Percentiles rank a stretch among this genome's conserved stretches.
phyloP scores from a whole-genome alignment of 345 rosid species.

The Gossypium arboreum region DNA sequence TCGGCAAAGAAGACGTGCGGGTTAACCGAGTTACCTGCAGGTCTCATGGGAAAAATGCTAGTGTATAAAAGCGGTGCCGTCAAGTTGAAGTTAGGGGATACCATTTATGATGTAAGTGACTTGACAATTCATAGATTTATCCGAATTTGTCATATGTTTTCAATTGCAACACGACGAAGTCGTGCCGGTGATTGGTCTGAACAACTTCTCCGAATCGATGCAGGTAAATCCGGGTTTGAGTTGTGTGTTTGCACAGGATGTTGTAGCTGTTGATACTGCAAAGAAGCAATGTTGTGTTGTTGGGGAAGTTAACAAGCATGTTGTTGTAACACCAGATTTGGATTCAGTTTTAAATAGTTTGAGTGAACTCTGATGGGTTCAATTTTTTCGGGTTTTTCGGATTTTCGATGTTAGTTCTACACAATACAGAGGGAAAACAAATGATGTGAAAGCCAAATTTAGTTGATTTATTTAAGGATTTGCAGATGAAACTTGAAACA shows the following conservation, averaged over 20 bases:
- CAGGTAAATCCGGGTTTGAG: conserved; percentile 73
- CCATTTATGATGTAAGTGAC: conserved; percentile 66
- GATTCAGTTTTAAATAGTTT: conserved; percentile 49
- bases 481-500: neutral
- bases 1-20: conserved; percentile 20
- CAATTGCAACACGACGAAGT: neutral
- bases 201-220: neutral
- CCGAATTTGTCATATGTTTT: neutral
- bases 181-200: neutral
- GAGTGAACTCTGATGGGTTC: conserved; percentile 26
- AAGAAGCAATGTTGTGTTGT: conserved; percentile 51
- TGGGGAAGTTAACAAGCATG: conserved; percentile 66
- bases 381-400: neutral
- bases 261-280: conserved; percentile 43
- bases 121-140: neutral
- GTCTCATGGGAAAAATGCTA: conserved; percentile 82
- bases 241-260: conserved; percentile 64
- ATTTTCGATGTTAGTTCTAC: neutral
- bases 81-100: conserved; percentile 80
- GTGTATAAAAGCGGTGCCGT: conserved; percentile 80
- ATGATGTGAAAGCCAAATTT: neutral
- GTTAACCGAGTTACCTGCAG: conserved; percentile 56
- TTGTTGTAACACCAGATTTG: conserved; percentile 61
- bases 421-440: neutral
- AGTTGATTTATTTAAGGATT: neutral